Base-by-base conservation (phyloP, 176 grass and related monocot species). In the Melocanna baccifera region DNA sequence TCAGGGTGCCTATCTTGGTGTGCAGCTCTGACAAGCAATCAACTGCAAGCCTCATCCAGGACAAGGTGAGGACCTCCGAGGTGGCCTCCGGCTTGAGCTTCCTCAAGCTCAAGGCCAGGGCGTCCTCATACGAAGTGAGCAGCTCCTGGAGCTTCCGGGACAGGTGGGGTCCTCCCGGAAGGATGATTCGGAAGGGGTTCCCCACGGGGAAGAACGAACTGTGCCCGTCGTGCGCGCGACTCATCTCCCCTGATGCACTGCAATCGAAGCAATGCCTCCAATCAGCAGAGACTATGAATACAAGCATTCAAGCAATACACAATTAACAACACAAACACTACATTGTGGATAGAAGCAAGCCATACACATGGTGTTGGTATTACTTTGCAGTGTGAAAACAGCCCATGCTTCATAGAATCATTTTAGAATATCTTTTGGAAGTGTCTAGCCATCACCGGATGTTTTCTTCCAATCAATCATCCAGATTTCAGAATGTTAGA, bases 31-130 rank as follows among this genome's bases (percentile, higher is more conserved):
- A 89, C 55, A 96, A 83, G 63, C 83, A 75, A 23, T 89, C 83
- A 58, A 98, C 69, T 0, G 93, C 91, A 12, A 83, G 86, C 66
- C 32, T 89, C 90, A 94, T 94, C 93, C 93, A 96, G 45, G 80
- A 73, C 62, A 96, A 78, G 41, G 87, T 89, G 65, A 94, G 81
- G 4, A 99, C 76, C 4, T 96, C 89, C 0, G 82, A 87, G 34
- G 71, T 11, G 34, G 80, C 67, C 28, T 94, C 84, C 1, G 90
- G 89, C 50, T 84, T 90, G 25, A 96, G 88, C 75, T 87, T 95
- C 82, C 81, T 89, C 69, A 99, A 78, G 50, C 62, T 89, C 45
- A 46, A 50, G 22, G 89, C 69, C 75, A 99, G 46, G 16, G 86
- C 78, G 43, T 94, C 69, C 77, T 99, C 96, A 18, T 92, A 92